phyloP scores from a whole-genome alignment of 2,329 filamentous ascomycete species.

The Xylariaceae sp. region DNA sequence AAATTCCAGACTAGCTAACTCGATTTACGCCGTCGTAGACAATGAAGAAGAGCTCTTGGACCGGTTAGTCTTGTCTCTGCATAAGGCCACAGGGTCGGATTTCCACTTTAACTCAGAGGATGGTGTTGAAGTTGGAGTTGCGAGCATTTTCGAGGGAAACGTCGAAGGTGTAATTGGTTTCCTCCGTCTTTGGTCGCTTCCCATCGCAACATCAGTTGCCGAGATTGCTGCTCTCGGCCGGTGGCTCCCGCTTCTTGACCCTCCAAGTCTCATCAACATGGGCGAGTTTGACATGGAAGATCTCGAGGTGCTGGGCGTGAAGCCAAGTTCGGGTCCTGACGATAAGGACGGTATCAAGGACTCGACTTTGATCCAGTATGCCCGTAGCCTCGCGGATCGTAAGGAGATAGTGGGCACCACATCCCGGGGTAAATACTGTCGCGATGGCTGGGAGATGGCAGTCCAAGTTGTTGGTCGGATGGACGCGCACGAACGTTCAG shows the following conservation, averaged over 20 bases:
- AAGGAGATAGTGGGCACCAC: conserved; percentile 40
- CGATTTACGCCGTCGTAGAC: conserved; percentile 39
- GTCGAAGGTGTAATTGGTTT: conserved; percentile 69
- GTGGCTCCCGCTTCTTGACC: conserved; percentile 65
- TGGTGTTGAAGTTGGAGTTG: conserved; percentile 73
- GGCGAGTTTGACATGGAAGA: conserved; percentile 76
- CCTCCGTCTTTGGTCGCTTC: conserved; percentile 73
- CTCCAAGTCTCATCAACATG: conserved; percentile 50
- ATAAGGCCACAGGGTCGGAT: conserved; percentile 61
- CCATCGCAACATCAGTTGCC: conserved; percentile 69
- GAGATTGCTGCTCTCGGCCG: conserved; percentile 79
- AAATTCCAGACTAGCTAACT: conserved; percentile 39
- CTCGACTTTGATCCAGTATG: conserved; percentile 71
- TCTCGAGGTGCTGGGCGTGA: conserved; percentile 72
- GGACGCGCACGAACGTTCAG: conserved; percentile 65
- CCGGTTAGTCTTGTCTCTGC: conserved; percentile 66
- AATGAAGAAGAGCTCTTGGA: conserved; percentile 66
- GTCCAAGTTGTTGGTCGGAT: conserved; percentile 77
- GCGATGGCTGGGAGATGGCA: conserved; percentile 85
- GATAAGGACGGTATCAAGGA: conserved; percentile 68
- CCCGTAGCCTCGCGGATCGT: conserved; percentile 58
- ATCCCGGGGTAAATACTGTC: conserved; percentile 33
- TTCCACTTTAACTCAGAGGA: conserved; percentile 74
- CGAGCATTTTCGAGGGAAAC: conserved; percentile 77
- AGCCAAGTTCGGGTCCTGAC: conserved; percentile 48